phyloP scores from a whole-genome alignment of 2,329 filamentous ascomycete species.

The Beauveria medogensis region DNA sequence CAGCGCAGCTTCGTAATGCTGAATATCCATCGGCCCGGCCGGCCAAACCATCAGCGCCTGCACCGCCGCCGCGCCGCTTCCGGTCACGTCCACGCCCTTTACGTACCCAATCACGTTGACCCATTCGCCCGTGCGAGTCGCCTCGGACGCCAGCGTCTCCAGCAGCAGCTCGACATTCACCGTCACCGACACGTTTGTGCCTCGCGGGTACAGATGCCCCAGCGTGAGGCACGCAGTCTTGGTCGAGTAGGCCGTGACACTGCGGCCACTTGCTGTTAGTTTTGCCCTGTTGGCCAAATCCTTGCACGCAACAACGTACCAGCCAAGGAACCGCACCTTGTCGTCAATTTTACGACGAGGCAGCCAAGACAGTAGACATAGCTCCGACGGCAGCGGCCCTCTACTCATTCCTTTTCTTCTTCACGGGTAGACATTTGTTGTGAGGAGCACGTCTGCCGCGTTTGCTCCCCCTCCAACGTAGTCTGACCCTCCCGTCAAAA shows the following conservation, averaged over 20 bases:
- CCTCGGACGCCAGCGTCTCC: slow-evolving; percentile 51
- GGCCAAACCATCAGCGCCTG: slow-evolving; percentile 75
- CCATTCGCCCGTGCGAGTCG: slow-evolving; percentile 72
- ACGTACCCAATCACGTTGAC: slow-evolving; percentile 83
- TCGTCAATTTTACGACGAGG: slow-evolving; percentile 43
- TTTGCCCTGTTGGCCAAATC: too few relatives aligned
- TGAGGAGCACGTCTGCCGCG: too few relatives aligned
- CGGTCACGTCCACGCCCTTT: slow-evolving; percentile 20
- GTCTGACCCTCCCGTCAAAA: too few relatives aligned
- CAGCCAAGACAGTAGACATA: slow-evolving; percentile 58
- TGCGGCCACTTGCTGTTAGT: slow-evolving; percentile 19
- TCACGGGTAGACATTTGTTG: too few relatives aligned
- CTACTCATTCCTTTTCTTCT: slow-evolving; percentile 34
- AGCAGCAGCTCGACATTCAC: slow-evolving; percentile 70
- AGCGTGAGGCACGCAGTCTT: slow-evolving; percentile 55
- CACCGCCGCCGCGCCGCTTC: slow-evolving; percentile 31
- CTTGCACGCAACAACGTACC: slow-evolving; percentile 48
- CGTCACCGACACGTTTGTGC: slow-evolving; percentile 38
- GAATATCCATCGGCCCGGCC: slow-evolving; percentile 63
- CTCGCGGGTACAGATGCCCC: slow-evolving; percentile 55
- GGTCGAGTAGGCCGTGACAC: slow-evolving; percentile 44
- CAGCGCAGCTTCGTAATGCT: slow-evolving; percentile 60
- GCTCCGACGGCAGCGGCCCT: slow-evolving; percentile 55
- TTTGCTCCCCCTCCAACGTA: too few relatives aligned
- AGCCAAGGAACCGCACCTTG: slow-evolving; percentile 91